phyloP scores from a whole-genome alignment of 306 rosid species.

The Sicyos edulis region DNA sequence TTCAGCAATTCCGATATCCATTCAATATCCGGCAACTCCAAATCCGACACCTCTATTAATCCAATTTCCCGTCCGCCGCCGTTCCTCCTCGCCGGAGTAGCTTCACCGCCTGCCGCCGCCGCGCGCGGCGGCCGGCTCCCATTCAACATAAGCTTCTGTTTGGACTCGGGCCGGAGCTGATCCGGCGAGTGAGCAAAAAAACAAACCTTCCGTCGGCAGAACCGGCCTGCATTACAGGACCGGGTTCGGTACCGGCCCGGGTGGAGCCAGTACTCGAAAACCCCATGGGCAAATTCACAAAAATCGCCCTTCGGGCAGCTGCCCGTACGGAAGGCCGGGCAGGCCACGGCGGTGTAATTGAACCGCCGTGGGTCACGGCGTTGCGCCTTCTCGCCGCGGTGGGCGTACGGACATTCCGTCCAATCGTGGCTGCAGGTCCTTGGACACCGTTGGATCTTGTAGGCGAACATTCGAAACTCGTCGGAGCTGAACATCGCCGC shows the following conservation, averaged over 20 bases:
- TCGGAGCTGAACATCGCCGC: constrained; percentile 31
- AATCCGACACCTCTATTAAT: not conserved
- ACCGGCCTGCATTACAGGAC: constrained; percentile 36
- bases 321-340: constrained; percentile 36
- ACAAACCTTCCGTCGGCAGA: constrained; percentile 43
- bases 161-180: constrained; percentile 32
- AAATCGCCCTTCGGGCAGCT: constrained; percentile 33
- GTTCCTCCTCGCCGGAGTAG: not conserved
- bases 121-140: not conserved
- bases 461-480: constrained; percentile 47
- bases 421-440: constrained; percentile 44
- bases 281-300: constrained; percentile 49
- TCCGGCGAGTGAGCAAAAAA: constrained; percentile 46
- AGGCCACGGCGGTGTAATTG: constrained; percentile 34
- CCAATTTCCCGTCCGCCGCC: not conserved
- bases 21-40: constrained; percentile 4
- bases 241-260: constrained; percentile 47
- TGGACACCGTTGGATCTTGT: constrained; percentile 47
- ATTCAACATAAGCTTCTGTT: constrained; percentile 12
- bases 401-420: constrained; percentile 54
- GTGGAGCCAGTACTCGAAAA: constrained; percentile 57
- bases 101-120: not conserved
- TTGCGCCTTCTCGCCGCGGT: constrained; percentile 50
- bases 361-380: constrained; percentile 41
- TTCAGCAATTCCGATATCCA: constrained; percentile 15